Conservation (phyloP, 768 basidiomycete genomes). For the Asterophora lycoperdoides region DNA sequence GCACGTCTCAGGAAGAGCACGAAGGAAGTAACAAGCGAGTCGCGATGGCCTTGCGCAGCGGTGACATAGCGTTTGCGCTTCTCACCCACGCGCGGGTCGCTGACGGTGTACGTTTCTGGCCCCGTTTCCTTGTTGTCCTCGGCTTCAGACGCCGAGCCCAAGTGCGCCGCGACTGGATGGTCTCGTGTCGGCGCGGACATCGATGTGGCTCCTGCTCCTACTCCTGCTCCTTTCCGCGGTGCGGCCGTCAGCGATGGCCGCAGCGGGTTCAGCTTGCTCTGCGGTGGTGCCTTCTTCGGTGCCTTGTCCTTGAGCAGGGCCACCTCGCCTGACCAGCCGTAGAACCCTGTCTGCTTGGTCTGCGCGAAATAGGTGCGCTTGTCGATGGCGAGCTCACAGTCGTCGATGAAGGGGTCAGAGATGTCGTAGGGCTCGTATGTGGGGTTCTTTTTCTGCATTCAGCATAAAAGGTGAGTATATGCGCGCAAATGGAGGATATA, state of each 20-base stretch:
- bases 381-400: slow-evolving; percentile 88
- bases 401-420: slow-evolving; percentile 94
- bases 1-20: too few species aligned
- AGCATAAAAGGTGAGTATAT: too few species aligned
- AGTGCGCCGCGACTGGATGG: neutral
- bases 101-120: slow-evolving; percentile 10
- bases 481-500: neutral
- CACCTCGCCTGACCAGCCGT: slow-evolving; percentile 85
- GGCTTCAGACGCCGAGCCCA: too few species aligned
- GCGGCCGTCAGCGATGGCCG: slow-evolving; percentile 1
- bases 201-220: too few species aligned
- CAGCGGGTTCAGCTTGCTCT: slow-evolving; percentile 45
- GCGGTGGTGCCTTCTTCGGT: slow-evolving; percentile 71
- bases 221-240: neutral
- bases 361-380: slow-evolving; percentile 87
- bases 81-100: slow-evolving; percentile 37
- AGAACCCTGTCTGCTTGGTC: slow-evolving; percentile 91
- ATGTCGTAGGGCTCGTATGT: slow-evolving; percentile 84
- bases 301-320: slow-evolving; percentile 80
- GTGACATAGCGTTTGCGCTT: slow-evolving; percentile 54
- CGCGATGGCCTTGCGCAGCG: slow-evolving; percentile 51
- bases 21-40: neutral
- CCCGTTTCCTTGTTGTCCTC: slow-evolving; percentile 1
- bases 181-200: neutral
- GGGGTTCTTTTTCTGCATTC: slow-evolving; percentile 46